Base-by-base conservation (phyloP, 1,284 basidiomycete species). In the Papiliotrema flavescens region DNA sequence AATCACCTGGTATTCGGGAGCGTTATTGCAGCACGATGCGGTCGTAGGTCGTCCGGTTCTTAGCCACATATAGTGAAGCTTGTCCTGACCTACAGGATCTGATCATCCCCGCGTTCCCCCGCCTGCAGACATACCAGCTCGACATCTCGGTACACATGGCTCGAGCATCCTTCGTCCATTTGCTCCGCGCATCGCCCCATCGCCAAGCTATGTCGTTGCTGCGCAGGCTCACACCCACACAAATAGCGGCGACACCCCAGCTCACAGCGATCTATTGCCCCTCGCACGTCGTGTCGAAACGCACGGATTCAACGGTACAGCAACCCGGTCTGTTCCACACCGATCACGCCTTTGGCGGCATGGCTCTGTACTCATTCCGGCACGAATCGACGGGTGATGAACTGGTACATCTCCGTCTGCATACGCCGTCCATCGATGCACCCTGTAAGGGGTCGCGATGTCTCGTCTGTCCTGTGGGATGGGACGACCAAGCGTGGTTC, bases 81-180 rank as follows among this genome's bases (percentile, higher is more conserved):
- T 45, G 15, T 20, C 49, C 34, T 32, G 28, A 32, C 28, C 5
- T 32, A 34, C n/a, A 54, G 28, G 41, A 24, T 9, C 17, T 15
- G 9, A 32, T 57, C 20, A 50, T 57, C 19, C 55, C 55, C 11
- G 39, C 51, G 4, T 36, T 57, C n/a, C 51, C 51, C 9, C 52
- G 46, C 15, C 34, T 57, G 13, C 19, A 32, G 20, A 43, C 24
- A 45, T 57, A 57, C 23, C 51, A 53, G 2, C 35, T 57, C 34
- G 19, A 52, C 8, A 22, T 56, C n/a, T 56, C 46, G 9, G 15
- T 40, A 8, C 43, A 56, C 44, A 40, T 20, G 17, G 6, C 39
- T 5, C 15, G 20, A 5, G 17, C 39, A 7, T 17, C 20, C 6
- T 20, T n/a, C 15, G 7, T 40, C 39, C 15, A 20, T 15, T 7